Conservation (phyloP, 2,329 filamentous ascomycete species). For the Chlorencoelia australis region DNA sequence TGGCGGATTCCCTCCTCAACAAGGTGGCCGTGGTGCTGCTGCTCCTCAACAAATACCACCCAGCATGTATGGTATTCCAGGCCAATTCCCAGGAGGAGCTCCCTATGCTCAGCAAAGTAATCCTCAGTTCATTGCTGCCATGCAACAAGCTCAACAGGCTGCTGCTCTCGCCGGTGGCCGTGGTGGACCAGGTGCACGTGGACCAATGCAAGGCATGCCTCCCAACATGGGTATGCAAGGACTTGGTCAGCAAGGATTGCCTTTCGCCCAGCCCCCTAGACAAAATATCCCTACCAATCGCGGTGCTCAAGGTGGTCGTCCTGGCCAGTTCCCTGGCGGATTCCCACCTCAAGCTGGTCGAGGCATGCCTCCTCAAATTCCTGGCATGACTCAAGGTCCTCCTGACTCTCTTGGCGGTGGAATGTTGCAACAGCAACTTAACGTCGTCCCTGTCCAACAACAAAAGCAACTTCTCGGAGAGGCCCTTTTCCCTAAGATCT, state of each 20-base stretch:
- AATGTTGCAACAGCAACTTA: slow-evolving; percentile 49
- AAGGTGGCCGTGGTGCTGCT: slow-evolving; percentile 77
- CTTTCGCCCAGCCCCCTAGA: slow-evolving; percentile 42
- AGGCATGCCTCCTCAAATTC: slow-evolving; percentile 27
- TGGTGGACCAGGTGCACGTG: slow-evolving; percentile 40
- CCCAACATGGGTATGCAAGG: slow-evolving; percentile 53
- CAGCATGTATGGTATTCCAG: slow-evolving; percentile 72
- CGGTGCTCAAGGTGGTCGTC: slow-evolving; percentile 28
- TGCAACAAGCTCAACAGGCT: slow-evolving; percentile 65
- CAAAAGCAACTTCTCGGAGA: slow-evolving; percentile 99
- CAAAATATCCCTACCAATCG: slow-evolving; percentile 31
- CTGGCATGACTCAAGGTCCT: slow-evolving; percentile 21
- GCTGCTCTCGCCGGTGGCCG: slow-evolving; percentile 37
- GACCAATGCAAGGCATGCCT: slow-evolving; percentile 53
- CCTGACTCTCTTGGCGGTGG: slow-evolving; percentile 25
- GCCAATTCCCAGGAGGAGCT: slow-evolving; percentile 68
- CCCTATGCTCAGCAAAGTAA: slow-evolving; percentile 73
- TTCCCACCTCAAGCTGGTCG: slow-evolving; percentile 29
- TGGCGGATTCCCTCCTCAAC: slow-evolving; percentile 68
- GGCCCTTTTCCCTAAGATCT: slow-evolving; percentile 97
- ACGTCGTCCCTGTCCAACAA: slow-evolving; percentile 50
- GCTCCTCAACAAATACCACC: slow-evolving; percentile 77
- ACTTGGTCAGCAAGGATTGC: slow-evolving; percentile 44
- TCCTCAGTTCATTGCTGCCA: slow-evolving; percentile 71
- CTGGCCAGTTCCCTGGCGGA: slow-evolving; percentile 27